Evolutionary conservation across 2,329 filamentous ascomycete genomes (phyloP).

Genomic region (Cryphonectria naterciae): DNA sequence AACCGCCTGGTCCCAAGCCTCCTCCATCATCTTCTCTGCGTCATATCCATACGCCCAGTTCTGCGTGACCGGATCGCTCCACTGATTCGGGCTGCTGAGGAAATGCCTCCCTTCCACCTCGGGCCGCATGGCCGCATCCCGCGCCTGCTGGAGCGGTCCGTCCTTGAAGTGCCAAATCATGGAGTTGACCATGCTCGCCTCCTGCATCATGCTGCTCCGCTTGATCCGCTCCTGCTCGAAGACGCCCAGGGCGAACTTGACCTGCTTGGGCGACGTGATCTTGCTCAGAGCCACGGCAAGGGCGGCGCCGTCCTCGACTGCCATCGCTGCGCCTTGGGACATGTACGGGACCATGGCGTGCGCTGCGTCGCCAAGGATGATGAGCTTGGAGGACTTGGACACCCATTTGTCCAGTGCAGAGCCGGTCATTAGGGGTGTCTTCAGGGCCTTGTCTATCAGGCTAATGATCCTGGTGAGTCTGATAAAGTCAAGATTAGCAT

Average conservation of each 20-base stretch:
- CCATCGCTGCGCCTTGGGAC: slow-evolving; percentile 49
- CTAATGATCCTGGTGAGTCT: slow-evolving; percentile 43
- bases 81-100: slow-evolving; percentile 49
- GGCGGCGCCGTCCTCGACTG: slow-evolving; percentile 47
- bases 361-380: slow-evolving; percentile 47
- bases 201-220: slow-evolving; percentile 45
- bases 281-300: slow-evolving; percentile 40
- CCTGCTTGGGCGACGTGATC: slow-evolving; percentile 34
- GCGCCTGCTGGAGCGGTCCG: slow-evolving; percentile 45
- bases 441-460: slow-evolving; percentile 40
- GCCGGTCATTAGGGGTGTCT: slow-evolving; percentile 40
- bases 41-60: slow-evolving; percentile 55
- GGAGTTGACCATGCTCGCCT: slow-evolving; percentile 50
- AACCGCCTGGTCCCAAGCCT: slow-evolving; percentile 33
- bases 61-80: slow-evolving; percentile 51
- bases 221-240: slow-evolving; percentile 44
- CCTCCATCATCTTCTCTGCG: slow-evolving; percentile 43
- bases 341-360: slow-evolving; percentile 51
- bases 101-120: slow-evolving; percentile 45
- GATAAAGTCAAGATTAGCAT: not conserved
- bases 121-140: slow-evolving; percentile 46
- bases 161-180: slow-evolving; percentile 52
- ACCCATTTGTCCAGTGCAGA: slow-evolving; percentile 38
- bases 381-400: slow-evolving; percentile 36
- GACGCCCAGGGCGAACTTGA: slow-evolving; percentile 39